Conservation (phyloP, 768 basidiomycete species). For the Tricholomella constricta region DNA sequence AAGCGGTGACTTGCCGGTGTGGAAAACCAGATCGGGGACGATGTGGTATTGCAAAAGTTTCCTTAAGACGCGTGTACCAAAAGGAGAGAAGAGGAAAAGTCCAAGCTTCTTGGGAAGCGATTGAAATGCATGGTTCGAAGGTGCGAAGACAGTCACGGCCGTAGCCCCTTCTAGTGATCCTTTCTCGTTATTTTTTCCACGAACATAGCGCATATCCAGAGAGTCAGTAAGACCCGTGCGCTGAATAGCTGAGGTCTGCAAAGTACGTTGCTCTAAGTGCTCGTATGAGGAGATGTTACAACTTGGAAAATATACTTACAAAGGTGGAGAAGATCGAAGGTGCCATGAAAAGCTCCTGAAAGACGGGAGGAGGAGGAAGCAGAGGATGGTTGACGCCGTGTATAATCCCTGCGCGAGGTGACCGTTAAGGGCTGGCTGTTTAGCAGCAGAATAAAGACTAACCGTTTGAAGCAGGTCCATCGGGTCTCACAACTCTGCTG, state of each 20-base stretch:
- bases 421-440: background rate
- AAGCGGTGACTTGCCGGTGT: slow-evolving; percentile 41
- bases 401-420: slow-evolving; percentile 38
- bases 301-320: slow-evolving; percentile 28
- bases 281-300: background rate
- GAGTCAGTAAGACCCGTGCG: slow-evolving; percentile 45
- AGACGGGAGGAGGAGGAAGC: slow-evolving; percentile 53
- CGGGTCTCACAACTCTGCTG: slow-evolving; percentile 40
- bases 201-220: slow-evolving; percentile 48
- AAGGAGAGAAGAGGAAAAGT: slow-evolving; percentile 61
- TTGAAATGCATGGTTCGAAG: slow-evolving; percentile 49
- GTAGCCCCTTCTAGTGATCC: slow-evolving; percentile 45
- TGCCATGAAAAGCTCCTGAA: slow-evolving; percentile 47
- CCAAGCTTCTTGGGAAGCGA: slow-evolving; percentile 51
- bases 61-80: slow-evolving; percentile 49
- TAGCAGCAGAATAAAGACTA: slow-evolving; percentile 2
- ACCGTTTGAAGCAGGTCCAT: slow-evolving; percentile 56
- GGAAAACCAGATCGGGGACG: slow-evolving; percentile 48
- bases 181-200: slow-evolving; percentile 33
- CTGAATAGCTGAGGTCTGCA: slow-evolving; percentile 59
- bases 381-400: slow-evolving; percentile 59
- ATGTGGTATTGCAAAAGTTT: slow-evolving; percentile 63
- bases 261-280: background rate
- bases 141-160: slow-evolving; percentile 57
- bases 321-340: slow-evolving; percentile 49